Conservation (phyloP, 2,329 filamentous ascomycete species). For the Orbilia javanica region DNA sequence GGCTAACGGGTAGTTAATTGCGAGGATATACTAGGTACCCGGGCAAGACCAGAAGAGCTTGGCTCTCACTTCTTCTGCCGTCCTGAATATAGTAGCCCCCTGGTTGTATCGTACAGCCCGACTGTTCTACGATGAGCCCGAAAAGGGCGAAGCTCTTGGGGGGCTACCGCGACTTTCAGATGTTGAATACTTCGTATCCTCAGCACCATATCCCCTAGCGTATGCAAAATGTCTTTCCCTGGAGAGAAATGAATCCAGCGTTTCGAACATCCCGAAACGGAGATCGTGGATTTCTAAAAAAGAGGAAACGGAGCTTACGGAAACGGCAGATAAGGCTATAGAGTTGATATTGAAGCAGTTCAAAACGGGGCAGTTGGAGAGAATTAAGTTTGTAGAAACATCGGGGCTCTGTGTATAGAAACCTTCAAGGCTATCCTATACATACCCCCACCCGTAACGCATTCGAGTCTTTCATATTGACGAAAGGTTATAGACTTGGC, state of each 20-base stretch:
- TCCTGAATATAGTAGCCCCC: constrained; percentile 2
- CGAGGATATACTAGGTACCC: constrained; percentile 5
- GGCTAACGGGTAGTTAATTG: neutral
- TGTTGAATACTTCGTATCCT: neutral
- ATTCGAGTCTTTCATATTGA: neutral
- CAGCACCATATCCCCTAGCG: neutral
- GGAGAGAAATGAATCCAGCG: neutral
- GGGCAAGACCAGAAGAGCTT: constrained; percentile 17
- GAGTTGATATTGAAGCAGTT: constrained; percentile 10
- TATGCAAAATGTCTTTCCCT: neutral
- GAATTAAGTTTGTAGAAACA: constrained; percentile 13
- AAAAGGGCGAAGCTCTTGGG: neutral
- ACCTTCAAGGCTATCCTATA: neutral
- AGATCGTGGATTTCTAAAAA: neutral
- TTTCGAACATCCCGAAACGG: neutral
- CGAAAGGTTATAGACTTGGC: neutral
- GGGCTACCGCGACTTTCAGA: neutral
- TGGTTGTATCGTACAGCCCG: constrained; percentile 13
- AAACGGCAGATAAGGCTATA: neutral
- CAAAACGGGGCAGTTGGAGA: constrained; percentile 23
- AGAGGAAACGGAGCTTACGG: neutral
- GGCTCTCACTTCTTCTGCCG: constrained; percentile 21
- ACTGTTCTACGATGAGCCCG: constrained; percentile 14
- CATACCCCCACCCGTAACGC: neutral
- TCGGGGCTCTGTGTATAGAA: neutral